These are phyloP conservation scores for Phaffomyces opuntiae DNA, from an alignment of 805 yeast genomes.

Conservation along the genomic window DNA sequence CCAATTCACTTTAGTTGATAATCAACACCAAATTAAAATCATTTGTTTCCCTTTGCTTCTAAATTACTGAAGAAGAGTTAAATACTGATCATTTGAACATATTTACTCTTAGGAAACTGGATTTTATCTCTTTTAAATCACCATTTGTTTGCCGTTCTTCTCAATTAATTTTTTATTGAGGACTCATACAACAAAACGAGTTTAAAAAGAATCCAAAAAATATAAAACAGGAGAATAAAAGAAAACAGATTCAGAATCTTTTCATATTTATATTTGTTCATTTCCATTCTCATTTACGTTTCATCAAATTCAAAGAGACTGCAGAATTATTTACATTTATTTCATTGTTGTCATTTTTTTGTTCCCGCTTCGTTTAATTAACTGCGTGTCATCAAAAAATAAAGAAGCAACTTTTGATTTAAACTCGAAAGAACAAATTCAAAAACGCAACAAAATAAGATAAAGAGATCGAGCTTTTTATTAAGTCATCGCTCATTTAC, in stretches of 20 bases:
- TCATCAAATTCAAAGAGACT: too few species aligned
- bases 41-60: slow-evolving; percentile 7
- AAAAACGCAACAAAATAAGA: not conserved
- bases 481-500: slow-evolving; percentile 31
- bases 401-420: not conserved
- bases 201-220: not conserved
- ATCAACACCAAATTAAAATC: slow-evolving; percentile 5
- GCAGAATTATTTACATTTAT: not conserved
- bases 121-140: slow-evolving; percentile 7
- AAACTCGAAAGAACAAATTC: not conserved
- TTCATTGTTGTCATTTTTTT: not conserved
- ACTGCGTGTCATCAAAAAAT: not conserved
- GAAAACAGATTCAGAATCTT: too few species aligned
- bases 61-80: slow-evolving; percentile 3
- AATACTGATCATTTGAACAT: slow-evolving; percentile 4
- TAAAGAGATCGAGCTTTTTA: slow-evolving; percentile 32
- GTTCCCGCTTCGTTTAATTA: not conserved
- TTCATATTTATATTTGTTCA: not conserved
- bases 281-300: not conserved
- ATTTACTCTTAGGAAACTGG: slow-evolving; percentile 20
- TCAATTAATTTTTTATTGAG: not conserved
- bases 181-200: slow-evolving; percentile 1
- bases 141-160: slow-evolving; percentile 2
- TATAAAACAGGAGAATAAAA: not conserved
- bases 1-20: slow-evolving; percentile 2